A percentile compares a stretch with the other conserved stretches of the same genome.
Evolutionary conservation across 148 eudicot species (phyloP).

Genomic region (Vaccinium corymbosum): DNA sequence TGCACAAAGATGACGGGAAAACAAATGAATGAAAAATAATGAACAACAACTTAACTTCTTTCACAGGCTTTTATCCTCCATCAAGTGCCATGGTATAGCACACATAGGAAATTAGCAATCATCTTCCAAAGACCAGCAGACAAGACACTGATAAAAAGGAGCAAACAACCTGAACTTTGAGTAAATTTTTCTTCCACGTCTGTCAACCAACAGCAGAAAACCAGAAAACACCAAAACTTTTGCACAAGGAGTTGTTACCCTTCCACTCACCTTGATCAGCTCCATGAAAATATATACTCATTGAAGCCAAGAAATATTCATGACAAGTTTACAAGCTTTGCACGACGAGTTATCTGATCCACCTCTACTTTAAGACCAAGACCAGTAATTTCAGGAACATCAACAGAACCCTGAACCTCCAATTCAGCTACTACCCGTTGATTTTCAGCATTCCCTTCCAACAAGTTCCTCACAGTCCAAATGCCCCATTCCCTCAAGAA

Average conservation of each 20-base stretch:
- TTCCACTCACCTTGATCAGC: background rate
- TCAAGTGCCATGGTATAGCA: background rate
- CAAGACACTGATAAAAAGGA: background rate
- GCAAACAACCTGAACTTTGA: background rate
- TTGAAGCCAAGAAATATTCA: slow-evolving; percentile 19
- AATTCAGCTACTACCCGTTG: slow-evolving; percentile 50
- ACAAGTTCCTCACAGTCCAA: slow-evolving; percentile 59
- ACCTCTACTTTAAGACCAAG: slow-evolving; percentile 79
- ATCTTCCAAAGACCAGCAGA: background rate
- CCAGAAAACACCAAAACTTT: background rate
- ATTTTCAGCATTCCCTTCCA: slow-evolving; percentile 72
- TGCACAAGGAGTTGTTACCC: background rate
- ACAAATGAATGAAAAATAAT: background rate
- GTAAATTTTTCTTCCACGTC: background rate
- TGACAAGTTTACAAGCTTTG: slow-evolving; percentile 66
- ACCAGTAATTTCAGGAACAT: slow-evolving; percentile 60
- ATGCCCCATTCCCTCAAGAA: slow-evolving; percentile 95
- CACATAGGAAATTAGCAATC: background rate
- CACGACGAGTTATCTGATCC: slow-evolving; percentile 56
- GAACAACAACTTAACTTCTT: background rate
- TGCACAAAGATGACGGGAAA: no score
- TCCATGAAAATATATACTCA: background rate
- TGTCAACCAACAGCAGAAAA: background rate
- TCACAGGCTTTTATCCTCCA: background rate
- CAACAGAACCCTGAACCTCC: slow-evolving; percentile 80